A percentile compares a stretch with the other conserved stretches of the same genome.
phyloP scores from a whole-genome alignment of 2,329 filamentous ascomycete species.

The Aspergillus sojae region DNA sequence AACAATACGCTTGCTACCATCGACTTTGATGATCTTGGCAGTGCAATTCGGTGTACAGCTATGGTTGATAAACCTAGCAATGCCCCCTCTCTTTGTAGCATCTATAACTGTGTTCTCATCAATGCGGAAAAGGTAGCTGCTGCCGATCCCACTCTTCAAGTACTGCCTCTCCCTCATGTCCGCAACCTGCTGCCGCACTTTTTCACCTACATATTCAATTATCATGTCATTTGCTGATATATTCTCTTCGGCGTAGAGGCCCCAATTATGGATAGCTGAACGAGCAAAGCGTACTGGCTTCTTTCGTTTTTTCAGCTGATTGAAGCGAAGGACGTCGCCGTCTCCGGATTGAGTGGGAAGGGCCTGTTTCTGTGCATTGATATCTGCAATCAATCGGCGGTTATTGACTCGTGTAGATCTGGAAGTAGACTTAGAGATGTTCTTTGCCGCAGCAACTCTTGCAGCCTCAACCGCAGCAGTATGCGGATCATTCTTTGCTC shows the following conservation, averaged over 20 bases:
- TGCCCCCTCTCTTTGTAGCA: constrained; percentile 97
- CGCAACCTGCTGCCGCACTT: constrained; percentile 95
- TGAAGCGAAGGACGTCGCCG: constrained; percentile 92
- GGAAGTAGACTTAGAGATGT: constrained; percentile 83
- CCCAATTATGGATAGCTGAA: constrained; percentile 99
- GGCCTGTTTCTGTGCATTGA: constrained; percentile 88
- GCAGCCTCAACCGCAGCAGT: constrained; percentile 70
- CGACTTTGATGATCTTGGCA: constrained; percentile 98
- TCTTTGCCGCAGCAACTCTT: constrained; percentile 76
- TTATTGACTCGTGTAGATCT: constrained; percentile 95
- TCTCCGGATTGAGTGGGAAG: constrained; percentile 71
- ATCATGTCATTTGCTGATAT: constrained; percentile 99
- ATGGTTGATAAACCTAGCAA: constrained; percentile 97
- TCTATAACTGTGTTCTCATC: constrained; percentile 97
- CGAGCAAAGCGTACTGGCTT: constrained; percentile 98
- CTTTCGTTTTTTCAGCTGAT: constrained; percentile 98
- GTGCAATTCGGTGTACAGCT: constrained; percentile 98
- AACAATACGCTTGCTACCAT: constrained; percentile 96
- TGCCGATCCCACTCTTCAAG: constrained; percentile 93
- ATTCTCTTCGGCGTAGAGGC: constrained; percentile 95
- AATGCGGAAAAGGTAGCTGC: constrained; percentile 96
- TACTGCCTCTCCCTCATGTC: constrained; percentile 92
- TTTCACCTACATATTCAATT: constrained; percentile 98
- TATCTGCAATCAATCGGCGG: constrained; percentile 87
- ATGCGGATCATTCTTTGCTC: constrained; percentile 64